These are phyloP conservation scores for Acorus calamus DNA, from an alignment of 106 monocot species.

Conservation along the genomic window DNA sequence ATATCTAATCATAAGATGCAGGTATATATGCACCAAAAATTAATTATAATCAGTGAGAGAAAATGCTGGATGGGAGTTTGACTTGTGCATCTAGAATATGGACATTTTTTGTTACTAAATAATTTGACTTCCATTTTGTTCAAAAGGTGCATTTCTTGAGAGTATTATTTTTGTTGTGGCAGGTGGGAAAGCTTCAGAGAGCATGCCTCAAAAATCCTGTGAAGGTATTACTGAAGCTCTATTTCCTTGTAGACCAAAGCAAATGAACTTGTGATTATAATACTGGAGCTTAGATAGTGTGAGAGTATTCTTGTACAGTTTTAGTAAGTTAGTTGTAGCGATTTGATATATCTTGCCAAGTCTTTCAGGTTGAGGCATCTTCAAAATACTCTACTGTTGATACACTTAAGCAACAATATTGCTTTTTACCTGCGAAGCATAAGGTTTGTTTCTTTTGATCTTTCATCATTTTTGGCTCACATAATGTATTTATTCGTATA, in stretches of 20 bases:
- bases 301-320: background rate
- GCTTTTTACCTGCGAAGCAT: constrained; percentile 68
- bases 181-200: constrained; percentile 87
- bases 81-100: too few species aligned
- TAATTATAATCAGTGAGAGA: too few species aligned
- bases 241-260: background rate
- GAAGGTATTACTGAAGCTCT: constrained; percentile 43
- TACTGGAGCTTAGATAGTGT: too few species aligned
- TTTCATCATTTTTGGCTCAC: too few species aligned
- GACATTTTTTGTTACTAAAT: too few species aligned
- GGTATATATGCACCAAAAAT: too few species aligned
- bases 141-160: background rate
- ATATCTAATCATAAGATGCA: too few species aligned
- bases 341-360: background rate
- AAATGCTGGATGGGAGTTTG: too few species aligned
- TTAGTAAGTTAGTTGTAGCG: background rate
- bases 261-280: too few species aligned
- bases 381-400: constrained; percentile 94
- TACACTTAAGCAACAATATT: constrained; percentile 73
- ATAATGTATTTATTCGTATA: too few species aligned
- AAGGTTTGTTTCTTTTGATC: constrained; percentile 43
- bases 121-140: too few species aligned
- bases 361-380: constrained; percentile 67
- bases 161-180: constrained; percentile 4
- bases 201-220: constrained; percentile 95